Percentiles rank a stretch among this genome's conserved stretches.
Conservation (phyloP, 495 filamentous ascomycete species). For the Amorphotheca resinae region DNA sequence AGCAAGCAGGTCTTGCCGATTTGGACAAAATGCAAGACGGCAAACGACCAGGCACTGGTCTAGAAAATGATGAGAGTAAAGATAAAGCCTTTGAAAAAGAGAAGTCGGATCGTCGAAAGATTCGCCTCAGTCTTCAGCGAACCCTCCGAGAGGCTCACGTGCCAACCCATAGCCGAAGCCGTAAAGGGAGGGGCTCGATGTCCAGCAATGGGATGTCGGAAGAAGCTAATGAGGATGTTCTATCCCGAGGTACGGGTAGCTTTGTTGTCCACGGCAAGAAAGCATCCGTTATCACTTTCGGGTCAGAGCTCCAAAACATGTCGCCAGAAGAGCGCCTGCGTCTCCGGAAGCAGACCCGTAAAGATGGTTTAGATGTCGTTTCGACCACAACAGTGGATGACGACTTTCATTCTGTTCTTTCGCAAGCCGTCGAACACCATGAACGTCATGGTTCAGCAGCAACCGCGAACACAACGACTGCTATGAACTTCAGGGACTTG, state of each 20-base stretch:
- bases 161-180: conserved; percentile 50
- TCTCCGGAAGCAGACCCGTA: conserved; percentile 20
- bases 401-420: conserved; percentile 27
- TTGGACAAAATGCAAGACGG: conserved; percentile 13
- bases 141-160: conserved; percentile 78
- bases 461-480: conserved; percentile 43
- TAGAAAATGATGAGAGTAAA: conserved; percentile 23
- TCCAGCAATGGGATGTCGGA: conserved; percentile 49
- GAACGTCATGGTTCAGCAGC: conserved; percentile 39
- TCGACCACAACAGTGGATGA: conserved; percentile 18
- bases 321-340: conserved; percentile 63
- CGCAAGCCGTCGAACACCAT: conserved; percentile 23
- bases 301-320: conserved; percentile 76
- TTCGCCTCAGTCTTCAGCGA: conserved; percentile 82
- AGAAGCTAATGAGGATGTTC: conserved; percentile 51
- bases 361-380: conserved; percentile 8
- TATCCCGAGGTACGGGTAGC: conserved; percentile 67
- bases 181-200: conserved; percentile 63
- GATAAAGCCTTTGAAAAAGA: conserved; percentile 27
- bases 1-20: conserved; percentile 35
- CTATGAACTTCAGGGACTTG: conserved; percentile 40
- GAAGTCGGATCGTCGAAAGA: conserved; percentile 34
- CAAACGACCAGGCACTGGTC: conserved; percentile 7
- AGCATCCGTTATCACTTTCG: conserved; percentile 89
- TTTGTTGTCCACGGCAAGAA: conserved; percentile 98